These are phyloP conservation scores for Pulveroboletus sp. DNA, from an alignment of 768 basidiomycete genomes.

Conservation along the genomic window DNA sequence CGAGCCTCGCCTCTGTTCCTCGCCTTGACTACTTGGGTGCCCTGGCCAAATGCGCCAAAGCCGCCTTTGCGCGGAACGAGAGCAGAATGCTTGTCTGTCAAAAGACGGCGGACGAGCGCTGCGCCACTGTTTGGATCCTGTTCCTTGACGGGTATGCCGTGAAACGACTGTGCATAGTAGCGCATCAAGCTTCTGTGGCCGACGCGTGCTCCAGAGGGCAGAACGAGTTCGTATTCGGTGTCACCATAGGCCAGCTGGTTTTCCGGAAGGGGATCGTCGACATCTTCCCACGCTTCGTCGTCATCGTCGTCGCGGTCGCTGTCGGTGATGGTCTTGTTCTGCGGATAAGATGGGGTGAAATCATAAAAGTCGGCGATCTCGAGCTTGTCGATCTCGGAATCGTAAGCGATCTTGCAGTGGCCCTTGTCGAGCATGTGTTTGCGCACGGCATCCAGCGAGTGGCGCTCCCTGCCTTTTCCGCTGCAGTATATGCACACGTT, in stretches of 20 bases:
- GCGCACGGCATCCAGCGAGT: slow-evolving; percentile 80
- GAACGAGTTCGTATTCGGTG: slow-evolving; percentile 80
- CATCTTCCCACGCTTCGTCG: slow-evolving; percentile 38
- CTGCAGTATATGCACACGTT: slow-evolving; percentile 94
- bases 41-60: slow-evolving; percentile 81
- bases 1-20: slow-evolving; percentile 93
- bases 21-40: slow-evolving; percentile 82
- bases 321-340: slow-evolving; percentile 26
- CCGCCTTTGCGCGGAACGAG: slow-evolving; percentile 84
- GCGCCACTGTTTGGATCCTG: slow-evolving; percentile 72
- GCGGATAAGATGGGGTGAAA: slow-evolving; percentile 79
- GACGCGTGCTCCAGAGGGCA: slow-evolving; percentile 90
- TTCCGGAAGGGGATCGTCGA: slow-evolving; percentile 37
- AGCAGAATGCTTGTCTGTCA: slow-evolving; percentile 81
- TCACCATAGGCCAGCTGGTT: slow-evolving; percentile 74
- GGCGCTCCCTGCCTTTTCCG: slow-evolving; percentile 77
- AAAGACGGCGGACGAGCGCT: slow-evolving; percentile 70
- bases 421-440: slow-evolving; percentile 96
- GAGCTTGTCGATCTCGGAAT: slow-evolving; percentile 71
- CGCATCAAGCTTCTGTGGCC: slow-evolving; percentile 86
- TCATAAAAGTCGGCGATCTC: slow-evolving; percentile 94
- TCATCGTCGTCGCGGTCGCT: slow-evolving; percentile 30
- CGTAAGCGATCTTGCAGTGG: slow-evolving; percentile 96
- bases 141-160: slow-evolving; percentile 39
- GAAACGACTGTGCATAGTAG: slow-evolving; percentile 85